A percentile compares a stretch with the other conserved stretches of the same genome.
Conservation (phyloP, 495 filamentous ascomycete genomes). For the Penicillium odoratum region DNA sequence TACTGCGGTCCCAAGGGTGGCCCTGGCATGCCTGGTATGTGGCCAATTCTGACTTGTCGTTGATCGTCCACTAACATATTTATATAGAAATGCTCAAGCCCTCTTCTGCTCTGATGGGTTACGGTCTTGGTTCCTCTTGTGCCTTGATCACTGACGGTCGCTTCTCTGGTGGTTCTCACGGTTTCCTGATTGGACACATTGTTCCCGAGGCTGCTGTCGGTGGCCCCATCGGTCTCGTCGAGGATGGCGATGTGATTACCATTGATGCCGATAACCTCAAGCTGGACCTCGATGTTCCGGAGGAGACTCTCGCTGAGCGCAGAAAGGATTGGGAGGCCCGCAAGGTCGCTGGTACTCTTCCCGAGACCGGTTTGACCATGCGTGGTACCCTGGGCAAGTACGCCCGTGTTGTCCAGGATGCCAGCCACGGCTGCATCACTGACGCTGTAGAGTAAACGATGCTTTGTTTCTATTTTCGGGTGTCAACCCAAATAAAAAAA, state of each 20-base stretch:
- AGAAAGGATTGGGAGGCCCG: conserved; percentile 58
- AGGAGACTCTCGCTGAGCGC: conserved; percentile 63
- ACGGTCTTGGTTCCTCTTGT: conserved; percentile 69
- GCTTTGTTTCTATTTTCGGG: conserved; percentile 10
- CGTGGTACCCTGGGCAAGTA: conserved; percentile 93
- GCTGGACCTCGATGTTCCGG: conserved; percentile 51
- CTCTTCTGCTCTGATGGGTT: conserved; percentile 88
- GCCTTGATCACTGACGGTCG: conserved; percentile 50
- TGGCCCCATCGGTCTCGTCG: conserved; percentile 55
- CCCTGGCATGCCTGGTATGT: conserved; percentile 80
- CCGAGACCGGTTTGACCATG: conserved; percentile 47
- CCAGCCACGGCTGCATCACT: conserved; percentile 62
- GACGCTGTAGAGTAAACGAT: conserved; percentile 40
- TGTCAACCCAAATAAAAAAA: conserved; percentile 25
- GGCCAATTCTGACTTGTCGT: conserved; percentile 21
- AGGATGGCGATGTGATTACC: conserved; percentile 56
- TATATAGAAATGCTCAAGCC: conserved; percentile 76
- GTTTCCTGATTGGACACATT: conserved; percentile 56
- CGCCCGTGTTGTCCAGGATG: conserved; percentile 65
- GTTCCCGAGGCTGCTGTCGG: conserved; percentile 59
- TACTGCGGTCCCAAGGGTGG: conserved; percentile 96
- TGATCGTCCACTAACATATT: not conserved
- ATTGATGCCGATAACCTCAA: conserved; percentile 54
- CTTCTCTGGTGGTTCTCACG: conserved; percentile 52
- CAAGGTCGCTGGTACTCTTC: conserved; percentile 36